These are phyloP conservation scores for Raddia distichophylla DNA, from an alignment of 176 grass and related monocot genomes.

Conservation along the genomic window DNA sequence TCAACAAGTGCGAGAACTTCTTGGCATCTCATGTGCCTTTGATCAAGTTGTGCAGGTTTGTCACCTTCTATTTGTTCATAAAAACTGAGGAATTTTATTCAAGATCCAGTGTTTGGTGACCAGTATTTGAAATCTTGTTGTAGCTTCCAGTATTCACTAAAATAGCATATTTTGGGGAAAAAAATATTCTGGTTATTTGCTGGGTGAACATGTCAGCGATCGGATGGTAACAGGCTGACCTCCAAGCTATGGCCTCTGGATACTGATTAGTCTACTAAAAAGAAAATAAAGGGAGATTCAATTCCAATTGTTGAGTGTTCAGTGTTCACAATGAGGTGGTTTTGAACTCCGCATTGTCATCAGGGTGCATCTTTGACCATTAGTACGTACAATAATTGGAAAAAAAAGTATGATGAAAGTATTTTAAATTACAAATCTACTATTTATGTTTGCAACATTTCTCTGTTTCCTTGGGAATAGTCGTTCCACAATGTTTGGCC, in stretches of 20 bases:
- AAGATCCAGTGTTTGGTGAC: background rate
- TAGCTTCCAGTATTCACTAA: background rate
- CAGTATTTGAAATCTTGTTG: background rate
- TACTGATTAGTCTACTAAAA: background rate
- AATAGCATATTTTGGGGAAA: background rate
- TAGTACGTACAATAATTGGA: background rate
- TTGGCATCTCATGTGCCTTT: slow-evolving; percentile 97
- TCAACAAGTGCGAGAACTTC: slow-evolving; percentile 77
- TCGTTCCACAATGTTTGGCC: background rate
- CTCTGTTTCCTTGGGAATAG: background rate
- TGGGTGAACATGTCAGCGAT: background rate
- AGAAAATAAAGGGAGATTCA: background rate
- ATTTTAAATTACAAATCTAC: background rate
- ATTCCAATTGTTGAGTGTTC: too few relatives aligned
- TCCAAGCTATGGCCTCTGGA: too few relatives aligned
- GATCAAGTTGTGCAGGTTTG: slow-evolving; percentile 94
- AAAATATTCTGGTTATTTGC: background rate
- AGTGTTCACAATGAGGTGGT: background rate
- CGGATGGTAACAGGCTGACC: background rate
- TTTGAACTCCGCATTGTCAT: background rate
- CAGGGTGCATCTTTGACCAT: background rate
- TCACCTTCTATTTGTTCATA: background rate
- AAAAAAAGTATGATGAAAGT: background rate
- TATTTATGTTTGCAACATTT: background rate
- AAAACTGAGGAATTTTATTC: background rate